phyloP scores from a whole-genome alignment of 2,329 filamentous ascomycete genomes.

The Ophiostoma tasmaniense region DNA sequence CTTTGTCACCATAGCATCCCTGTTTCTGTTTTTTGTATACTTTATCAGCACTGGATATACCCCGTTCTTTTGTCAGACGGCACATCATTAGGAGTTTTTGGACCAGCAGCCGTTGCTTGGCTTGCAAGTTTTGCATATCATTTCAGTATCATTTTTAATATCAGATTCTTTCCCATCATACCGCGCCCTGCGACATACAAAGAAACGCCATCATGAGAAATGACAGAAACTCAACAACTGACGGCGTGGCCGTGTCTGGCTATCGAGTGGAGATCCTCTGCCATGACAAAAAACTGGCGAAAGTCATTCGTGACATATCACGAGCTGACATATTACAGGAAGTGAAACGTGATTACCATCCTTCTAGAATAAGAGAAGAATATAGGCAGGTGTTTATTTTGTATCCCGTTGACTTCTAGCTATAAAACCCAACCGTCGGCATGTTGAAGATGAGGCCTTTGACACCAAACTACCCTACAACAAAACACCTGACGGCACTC shows the following conservation, averaged over 20 bases:
- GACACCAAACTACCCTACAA: background rate
- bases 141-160: background rate
- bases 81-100: constrained; percentile 13
- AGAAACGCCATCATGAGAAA: background rate
- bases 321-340: background rate
- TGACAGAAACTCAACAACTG: background rate
- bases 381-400: background rate
- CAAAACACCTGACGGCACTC: background rate
- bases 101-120: background rate
- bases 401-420: background rate
- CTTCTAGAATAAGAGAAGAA: background rate
- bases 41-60: constrained; percentile 12
- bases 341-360: background rate
- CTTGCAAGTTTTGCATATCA: background rate
- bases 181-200: background rate
- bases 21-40: background rate
- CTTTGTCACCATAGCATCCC: constrained; percentile 9
- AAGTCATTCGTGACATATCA: background rate
- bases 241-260: background rate
- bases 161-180: background rate
- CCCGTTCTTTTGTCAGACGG: constrained; percentile 3
- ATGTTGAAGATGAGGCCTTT: background rate
- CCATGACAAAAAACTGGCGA: background rate
- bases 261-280: background rate
- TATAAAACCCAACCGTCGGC: background rate